A percentile compares a stretch with the other conserved stretches of the same genome.
phyloP scores from a whole-genome alignment of 2,329 filamentous ascomycete species.

The Botrytis squamosa region DNA sequence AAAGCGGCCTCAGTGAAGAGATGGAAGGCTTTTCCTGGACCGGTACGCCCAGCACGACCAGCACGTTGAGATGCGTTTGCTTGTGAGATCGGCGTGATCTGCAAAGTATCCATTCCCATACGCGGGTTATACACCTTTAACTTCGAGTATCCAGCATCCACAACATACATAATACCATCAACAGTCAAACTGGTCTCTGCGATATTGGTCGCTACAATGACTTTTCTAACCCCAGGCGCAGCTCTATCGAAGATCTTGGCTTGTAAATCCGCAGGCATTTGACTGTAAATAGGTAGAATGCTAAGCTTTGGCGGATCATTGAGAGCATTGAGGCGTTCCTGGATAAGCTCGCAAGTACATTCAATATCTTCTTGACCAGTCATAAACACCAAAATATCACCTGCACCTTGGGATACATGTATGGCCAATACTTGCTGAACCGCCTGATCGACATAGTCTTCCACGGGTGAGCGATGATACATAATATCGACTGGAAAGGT shows the following conservation, averaged over 20 bases:
- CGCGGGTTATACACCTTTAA: constrained; percentile 98
- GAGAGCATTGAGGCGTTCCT: constrained; percentile 80
- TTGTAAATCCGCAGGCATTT: constrained; percentile 97
- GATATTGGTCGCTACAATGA: constrained; percentile 98
- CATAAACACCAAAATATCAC: constrained; percentile 98
- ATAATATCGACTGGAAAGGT: constrained; percentile 98
- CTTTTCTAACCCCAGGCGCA: constrained; percentile 86
- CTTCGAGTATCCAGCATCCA: constrained; percentile 94
- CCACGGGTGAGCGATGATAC: constrained; percentile 90
- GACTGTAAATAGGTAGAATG: constrained; percentile 96
- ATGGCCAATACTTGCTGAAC: constrained; percentile 95
- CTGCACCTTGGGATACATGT: constrained; percentile 88
- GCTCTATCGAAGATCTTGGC: constrained; percentile 97
- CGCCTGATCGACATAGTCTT: constrained; percentile 96
- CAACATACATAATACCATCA: constrained; percentile 98
- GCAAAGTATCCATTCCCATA: constrained; percentile 98
- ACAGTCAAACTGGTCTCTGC: constrained; percentile 97
- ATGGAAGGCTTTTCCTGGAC: constrained; percentile 91
- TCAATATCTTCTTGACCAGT: constrained; percentile 99
- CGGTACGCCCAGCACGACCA: constrained; percentile 89
- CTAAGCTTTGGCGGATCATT: constrained; percentile 94
- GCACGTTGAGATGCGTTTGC: constrained; percentile 93
- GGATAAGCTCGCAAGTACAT: constrained; percentile 88
- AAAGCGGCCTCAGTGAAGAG: constrained; percentile 93
- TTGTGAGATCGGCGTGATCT: constrained; percentile 96